phyloP scores from a whole-genome alignment of 179 eudicot species.

The Spinacia oleracea region DNA sequence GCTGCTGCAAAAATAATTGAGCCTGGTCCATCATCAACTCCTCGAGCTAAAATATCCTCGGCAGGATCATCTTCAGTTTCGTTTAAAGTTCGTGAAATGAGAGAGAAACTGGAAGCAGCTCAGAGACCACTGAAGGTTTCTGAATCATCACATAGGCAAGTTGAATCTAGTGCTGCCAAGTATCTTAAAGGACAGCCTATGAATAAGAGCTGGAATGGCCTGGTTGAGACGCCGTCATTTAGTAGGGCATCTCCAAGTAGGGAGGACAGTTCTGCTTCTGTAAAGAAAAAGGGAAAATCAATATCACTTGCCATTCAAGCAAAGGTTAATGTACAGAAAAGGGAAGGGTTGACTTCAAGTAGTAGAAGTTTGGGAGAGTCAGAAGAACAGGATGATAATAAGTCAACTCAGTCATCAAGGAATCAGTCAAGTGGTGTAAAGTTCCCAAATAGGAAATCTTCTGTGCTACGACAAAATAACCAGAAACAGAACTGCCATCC shows the following conservation, averaged over 20 bases:
- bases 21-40: conserved; percentile 50
- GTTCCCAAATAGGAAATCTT: conserved; percentile 49
- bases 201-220: conserved; percentile 72
- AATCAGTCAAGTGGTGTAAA: conserved; percentile 48
- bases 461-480: conserved; percentile 75
- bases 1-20: conserved; percentile 84
- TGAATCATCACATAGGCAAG: conserved; percentile 44
- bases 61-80: conserved; percentile 61
- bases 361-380: conserved; percentile 35
- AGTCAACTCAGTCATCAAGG: conserved; percentile 40
- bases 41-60: conserved; percentile 48
- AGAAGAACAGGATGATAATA: conserved; percentile 45
- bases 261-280: conserved; percentile 44
- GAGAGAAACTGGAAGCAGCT: conserved; percentile 59
- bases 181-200: conserved; percentile 52
- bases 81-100: conserved; percentile 67
- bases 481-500: conserved; percentile 72
- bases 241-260: conserved; percentile 41
- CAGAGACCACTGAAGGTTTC: conserved; percentile 41
- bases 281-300: conserved; percentile 58
- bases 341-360: conserved; percentile 56
- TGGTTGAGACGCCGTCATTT: conserved; percentile 34
- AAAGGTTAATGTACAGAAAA: conserved; percentile 85
- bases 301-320: conserved; percentile 93
- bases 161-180: conserved; percentile 62